Conservation (phyloP, 441 rosid genomes). For the Populus hybrid region DNA sequence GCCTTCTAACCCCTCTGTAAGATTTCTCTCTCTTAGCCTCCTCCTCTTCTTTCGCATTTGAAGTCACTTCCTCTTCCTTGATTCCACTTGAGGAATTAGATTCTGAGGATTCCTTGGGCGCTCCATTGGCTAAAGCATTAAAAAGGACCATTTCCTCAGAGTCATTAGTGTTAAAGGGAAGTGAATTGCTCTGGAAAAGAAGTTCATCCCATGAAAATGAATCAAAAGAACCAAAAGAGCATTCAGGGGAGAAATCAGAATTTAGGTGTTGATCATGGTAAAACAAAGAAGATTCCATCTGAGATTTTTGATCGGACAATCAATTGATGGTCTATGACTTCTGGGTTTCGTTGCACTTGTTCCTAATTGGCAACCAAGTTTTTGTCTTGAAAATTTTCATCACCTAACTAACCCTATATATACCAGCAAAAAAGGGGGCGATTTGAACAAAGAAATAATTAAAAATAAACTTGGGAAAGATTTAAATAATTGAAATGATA, state of each 20-base stretch:
- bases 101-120: slow-evolving; percentile 30
- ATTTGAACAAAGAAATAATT: background rate
- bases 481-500: background rate
- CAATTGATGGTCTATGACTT: background rate
- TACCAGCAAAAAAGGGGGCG: background rate
- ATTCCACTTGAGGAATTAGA: slow-evolving; percentile 23
- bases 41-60: slow-evolving; percentile 22
- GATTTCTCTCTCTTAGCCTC: slow-evolving; percentile 42
- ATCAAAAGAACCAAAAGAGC: slow-evolving; percentile 25
- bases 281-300: slow-evolving; percentile 34
- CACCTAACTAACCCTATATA: slow-evolving; percentile 15
- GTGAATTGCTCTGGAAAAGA: slow-evolving; percentile 14
- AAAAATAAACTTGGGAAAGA: background rate
- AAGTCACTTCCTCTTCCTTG: slow-evolving; percentile 53
- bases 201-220: slow-evolving; percentile 33
- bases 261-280: slow-evolving; percentile 13
- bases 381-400: slow-evolving; percentile 8
- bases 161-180: slow-evolving; percentile 34
- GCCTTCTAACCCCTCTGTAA: slow-evolving; percentile 72
- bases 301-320: background rate
- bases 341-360: background rate
- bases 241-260: slow-evolving; percentile 26
- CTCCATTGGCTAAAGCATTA: slow-evolving; percentile 20
- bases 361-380: background rate
- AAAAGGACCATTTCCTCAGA: slow-evolving; percentile 36